phyloP scores from a whole-genome alignment of 2,329 filamentous ascomycete species.

The Monilinia aucupariae region DNA sequence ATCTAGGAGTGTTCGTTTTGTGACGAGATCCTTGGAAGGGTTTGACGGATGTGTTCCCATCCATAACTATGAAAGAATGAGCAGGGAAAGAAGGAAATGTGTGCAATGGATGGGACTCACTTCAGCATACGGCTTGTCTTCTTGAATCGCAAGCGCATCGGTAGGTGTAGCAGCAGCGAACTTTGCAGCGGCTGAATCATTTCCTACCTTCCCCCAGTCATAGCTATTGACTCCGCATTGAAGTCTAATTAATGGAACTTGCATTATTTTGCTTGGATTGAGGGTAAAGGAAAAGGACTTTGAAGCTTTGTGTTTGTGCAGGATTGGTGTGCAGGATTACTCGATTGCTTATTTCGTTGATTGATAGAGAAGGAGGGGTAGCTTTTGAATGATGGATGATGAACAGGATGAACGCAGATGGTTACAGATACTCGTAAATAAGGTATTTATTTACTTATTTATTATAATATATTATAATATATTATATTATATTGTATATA shows the following conservation, averaged over 20 bases:
- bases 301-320: too few species aligned
- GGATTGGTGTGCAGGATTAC: too few species aligned
- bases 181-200: constrained; percentile 78
- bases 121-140: constrained; percentile 92
- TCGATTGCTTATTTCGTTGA: too few species aligned
- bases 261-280: constrained; percentile 26
- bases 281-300: background rate
- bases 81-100: constrained; percentile 18
- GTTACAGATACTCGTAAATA: too few species aligned
- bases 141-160: constrained; percentile 68
- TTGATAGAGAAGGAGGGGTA: too few species aligned
- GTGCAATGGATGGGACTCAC: constrained; percentile 42
- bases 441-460: too few species aligned
- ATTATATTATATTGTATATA: too few species aligned
- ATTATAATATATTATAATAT: too few species aligned
- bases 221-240: constrained; percentile 96
- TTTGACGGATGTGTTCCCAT: constrained; percentile 98
- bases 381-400: too few species aligned
- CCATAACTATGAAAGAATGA: constrained; percentile 64
- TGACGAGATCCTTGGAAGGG: constrained; percentile 81
- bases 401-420: too few species aligned
- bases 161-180: constrained; percentile 82
- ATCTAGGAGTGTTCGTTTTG: constrained; percentile 79
- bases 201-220: constrained; percentile 95
- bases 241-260: constrained; percentile 74